Evolutionary conservation across 75 land plant genomes (phyloP).

Genomic region (Picea glauca): DNA sequence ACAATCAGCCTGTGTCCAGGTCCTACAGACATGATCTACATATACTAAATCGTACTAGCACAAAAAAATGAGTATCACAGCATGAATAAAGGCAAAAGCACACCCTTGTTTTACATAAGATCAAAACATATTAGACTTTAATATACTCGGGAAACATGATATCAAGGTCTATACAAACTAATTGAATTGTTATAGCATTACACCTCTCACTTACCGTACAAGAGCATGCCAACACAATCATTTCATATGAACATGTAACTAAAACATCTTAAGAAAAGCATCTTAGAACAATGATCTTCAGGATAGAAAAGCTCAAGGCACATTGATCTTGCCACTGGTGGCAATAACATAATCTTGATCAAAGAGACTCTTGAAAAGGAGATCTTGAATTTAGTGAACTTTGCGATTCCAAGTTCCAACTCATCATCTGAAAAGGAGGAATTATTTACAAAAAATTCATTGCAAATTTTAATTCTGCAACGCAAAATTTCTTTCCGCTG

Average conservation of each 20-base stretch:
- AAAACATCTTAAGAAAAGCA: background rate
- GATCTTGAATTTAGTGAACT: background rate
- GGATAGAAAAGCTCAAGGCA: background rate
- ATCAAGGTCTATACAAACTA: background rate
- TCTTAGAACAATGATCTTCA: background rate
- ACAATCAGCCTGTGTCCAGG: too few relatives aligned
- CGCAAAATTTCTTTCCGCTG: background rate
- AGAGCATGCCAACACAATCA: background rate
- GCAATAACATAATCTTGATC: background rate
- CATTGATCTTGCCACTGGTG: background rate
- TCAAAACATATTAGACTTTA: too few relatives aligned
- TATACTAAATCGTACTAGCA: too few relatives aligned
- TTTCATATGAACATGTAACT: background rate
- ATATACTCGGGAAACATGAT: too few relatives aligned
- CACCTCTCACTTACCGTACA: background rate
- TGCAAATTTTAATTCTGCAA: background rate
- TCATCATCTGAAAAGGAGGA: background rate
- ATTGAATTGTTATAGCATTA: background rate
- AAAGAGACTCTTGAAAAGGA: background rate
- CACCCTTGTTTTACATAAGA: too few relatives aligned
- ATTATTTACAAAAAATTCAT: background rate
- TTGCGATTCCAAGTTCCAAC: background rate
- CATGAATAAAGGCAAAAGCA: too few relatives aligned
- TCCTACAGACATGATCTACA: too few relatives aligned
- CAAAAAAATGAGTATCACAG: too few relatives aligned